Conservation (phyloP, 495 filamentous ascomycete genomes). For the Chlorociboria aeruginascens region DNA sequence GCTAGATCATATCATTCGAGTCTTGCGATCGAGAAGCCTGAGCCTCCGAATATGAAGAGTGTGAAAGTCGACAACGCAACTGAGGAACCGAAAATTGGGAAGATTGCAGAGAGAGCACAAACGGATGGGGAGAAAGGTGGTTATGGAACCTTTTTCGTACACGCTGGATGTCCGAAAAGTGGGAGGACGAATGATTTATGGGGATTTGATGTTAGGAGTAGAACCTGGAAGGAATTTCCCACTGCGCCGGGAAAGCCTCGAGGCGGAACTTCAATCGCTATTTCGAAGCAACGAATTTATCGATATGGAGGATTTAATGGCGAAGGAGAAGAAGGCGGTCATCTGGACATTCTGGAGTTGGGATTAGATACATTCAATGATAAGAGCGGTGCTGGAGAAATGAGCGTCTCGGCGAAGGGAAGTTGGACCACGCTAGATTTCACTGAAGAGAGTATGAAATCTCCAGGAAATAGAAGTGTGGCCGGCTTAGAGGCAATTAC, state of each 20-base stretch:
- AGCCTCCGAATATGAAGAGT: slow-evolving; percentile 34
- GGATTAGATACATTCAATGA: slow-evolving; percentile 26
- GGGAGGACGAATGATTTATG: slow-evolving; percentile 54
- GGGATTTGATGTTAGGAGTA: slow-evolving; percentile 50
- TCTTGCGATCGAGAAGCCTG: slow-evolving; percentile 30
- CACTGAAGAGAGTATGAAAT: slow-evolving; percentile 12
- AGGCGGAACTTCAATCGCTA: slow-evolving; percentile 51
- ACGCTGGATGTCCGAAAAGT: slow-evolving; percentile 54
- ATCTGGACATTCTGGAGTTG: slow-evolving; percentile 47
- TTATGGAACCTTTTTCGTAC: slow-evolving; percentile 51
- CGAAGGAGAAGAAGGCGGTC: slow-evolving; percentile 47
- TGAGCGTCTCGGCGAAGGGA: slow-evolving; percentile 7
- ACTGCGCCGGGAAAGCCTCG: slow-evolving; percentile 47
- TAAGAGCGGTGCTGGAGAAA: slow-evolving; percentile 4
- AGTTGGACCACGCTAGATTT: slow-evolving; percentile 16
- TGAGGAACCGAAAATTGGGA: slow-evolving; percentile 36
- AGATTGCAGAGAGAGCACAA: slow-evolving; percentile 29
- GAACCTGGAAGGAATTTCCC: slow-evolving; percentile 49
- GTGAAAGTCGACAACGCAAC: slow-evolving; percentile 27
- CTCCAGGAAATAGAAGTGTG: slow-evolving; percentile 30
- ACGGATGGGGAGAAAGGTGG: slow-evolving; percentile 31
- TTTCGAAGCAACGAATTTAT: slow-evolving; percentile 45
- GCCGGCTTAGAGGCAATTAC: slow-evolving; percentile 33
- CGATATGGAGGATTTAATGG: slow-evolving; percentile 68
- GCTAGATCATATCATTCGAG: slow-evolving; percentile 36